Evolutionary conservation across 2,329 filamentous ascomycete genomes (phyloP).

Genomic region (Colletotrichum spaethianum): DNA sequence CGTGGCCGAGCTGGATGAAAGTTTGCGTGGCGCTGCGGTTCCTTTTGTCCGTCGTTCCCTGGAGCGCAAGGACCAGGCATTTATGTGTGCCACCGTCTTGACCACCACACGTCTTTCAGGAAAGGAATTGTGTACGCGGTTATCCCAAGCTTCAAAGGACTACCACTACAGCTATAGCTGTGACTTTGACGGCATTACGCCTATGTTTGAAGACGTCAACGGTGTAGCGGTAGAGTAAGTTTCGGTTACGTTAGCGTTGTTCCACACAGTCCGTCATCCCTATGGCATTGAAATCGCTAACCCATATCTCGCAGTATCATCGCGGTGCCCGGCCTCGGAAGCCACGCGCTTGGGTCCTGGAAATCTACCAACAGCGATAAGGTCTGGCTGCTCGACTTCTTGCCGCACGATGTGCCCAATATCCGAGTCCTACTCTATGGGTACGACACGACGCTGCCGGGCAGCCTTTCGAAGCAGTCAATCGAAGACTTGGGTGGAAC

Average conservation of each 20-base stretch:
- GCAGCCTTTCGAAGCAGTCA: conserved; percentile 43
- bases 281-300: too few species aligned
- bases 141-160: not conserved
- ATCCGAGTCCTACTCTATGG: conserved; percentile 49
- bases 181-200: conserved; percentile 47
- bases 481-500: conserved; percentile 41
- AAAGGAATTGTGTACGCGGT: not conserved
- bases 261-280: too few species aligned
- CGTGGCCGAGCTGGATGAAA: not conserved
- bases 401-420: conserved; percentile 44
- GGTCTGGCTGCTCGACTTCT: conserved; percentile 50
- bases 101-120: not conserved
- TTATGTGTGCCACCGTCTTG: not conserved
- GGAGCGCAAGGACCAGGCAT: not conserved
- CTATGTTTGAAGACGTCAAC: conserved; percentile 42
- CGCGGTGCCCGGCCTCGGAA: conserved; percentile 48
- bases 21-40: not conserved
- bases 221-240: conserved; percentile 44
- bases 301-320: conserved; percentile 43
- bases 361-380: conserved; percentile 45
- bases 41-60: not conserved
- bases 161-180: conserved; percentile 39
- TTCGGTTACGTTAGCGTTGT: too few species aligned
- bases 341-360: conserved; percentile 49
- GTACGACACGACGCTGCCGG: conserved; percentile 47